A percentile compares a stretch with the other conserved stretches of the same genome.
Evolutionary conservation across 106 monocot genomes (phyloP).

Genomic region (Acorus calamus): DNA sequence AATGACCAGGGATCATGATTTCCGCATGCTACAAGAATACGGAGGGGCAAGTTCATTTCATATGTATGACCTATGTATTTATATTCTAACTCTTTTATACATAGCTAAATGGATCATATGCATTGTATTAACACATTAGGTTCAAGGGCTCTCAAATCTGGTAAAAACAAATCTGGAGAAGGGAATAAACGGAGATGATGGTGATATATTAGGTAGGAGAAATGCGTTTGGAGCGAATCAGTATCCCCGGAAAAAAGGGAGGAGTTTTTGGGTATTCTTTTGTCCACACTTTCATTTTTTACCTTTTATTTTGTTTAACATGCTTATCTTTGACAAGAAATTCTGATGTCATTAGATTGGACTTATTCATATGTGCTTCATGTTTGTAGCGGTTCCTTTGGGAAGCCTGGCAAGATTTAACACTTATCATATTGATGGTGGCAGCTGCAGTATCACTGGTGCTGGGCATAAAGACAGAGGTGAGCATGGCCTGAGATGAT

Average conservation of each 20-base stretch:
- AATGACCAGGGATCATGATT: constrained; percentile 64
- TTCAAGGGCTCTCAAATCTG: constrained; percentile 44
- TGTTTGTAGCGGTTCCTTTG: too few relatives aligned
- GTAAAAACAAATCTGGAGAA: constrained; percentile 57
- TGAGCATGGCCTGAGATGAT: too few relatives aligned
- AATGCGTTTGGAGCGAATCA: constrained; percentile 76
- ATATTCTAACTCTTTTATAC: neutral
- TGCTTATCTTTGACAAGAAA: too few relatives aligned
- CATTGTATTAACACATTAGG: constrained; percentile 16
- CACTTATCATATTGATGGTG: too few relatives aligned
- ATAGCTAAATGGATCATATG: constrained; percentile 2
- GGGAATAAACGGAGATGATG: constrained; percentile 68
- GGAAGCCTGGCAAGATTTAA: too few relatives aligned
- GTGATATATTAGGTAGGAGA: constrained; percentile 44
- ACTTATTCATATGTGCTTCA: too few relatives aligned
- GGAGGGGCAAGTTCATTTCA: constrained; percentile 62
- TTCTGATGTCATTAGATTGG: too few relatives aligned
- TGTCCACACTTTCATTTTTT: neutral
- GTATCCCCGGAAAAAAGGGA: constrained; percentile 86
- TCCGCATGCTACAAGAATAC: constrained; percentile 46
- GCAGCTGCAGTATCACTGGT: too few relatives aligned
- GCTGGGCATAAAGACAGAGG: too few relatives aligned
- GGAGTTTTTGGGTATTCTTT: constrained; percentile 61
- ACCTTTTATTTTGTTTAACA: neutral
- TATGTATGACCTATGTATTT: neutral